Conservation (phyloP, 495 filamentous ascomycete species). For the Niebla homalea region DNA sequence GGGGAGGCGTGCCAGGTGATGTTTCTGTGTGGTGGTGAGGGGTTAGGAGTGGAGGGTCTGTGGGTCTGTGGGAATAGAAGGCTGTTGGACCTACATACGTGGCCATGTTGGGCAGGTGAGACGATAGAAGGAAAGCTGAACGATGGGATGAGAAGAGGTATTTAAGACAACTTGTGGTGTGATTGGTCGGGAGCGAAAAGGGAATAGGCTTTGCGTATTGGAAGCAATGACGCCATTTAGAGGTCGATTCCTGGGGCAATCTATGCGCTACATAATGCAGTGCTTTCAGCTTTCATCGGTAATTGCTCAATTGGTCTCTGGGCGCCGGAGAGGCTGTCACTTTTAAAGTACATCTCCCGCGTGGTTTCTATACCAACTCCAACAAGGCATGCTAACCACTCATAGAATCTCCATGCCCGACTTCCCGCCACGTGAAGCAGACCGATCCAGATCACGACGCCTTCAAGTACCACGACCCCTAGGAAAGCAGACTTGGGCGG, state of each 20-base stretch:
- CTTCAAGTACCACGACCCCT: too few species aligned
- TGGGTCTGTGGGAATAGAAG: not conserved
- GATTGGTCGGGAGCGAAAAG: not conserved
- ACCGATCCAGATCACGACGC: too few species aligned
- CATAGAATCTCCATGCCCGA: too few species aligned
- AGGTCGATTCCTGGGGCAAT: not conserved
- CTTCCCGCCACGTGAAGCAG: too few species aligned
- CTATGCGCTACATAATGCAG: too few species aligned
- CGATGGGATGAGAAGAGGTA: not conserved
- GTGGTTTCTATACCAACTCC: too few species aligned
- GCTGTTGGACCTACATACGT: constrained; percentile 25
- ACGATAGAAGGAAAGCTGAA: not conserved
- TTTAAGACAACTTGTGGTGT: not conserved
- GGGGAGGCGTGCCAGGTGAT: constrained; percentile 94
- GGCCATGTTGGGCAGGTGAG: constrained; percentile 24
- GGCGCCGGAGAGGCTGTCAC: too few species aligned
- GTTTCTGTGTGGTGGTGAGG: constrained; percentile 46
- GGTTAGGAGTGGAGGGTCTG: constrained; percentile 5
- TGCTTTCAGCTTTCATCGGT: too few species aligned
- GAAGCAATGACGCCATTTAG: not conserved
- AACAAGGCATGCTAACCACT: too few species aligned
- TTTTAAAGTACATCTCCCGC: too few species aligned
- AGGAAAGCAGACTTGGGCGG: too few species aligned
- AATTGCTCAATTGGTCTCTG: too few species aligned
- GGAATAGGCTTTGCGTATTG: not conserved